Evolutionary conservation across 192 early-diverging fungal genomes (phyloP), one percentile per base, ranked within the genome.

Genomic region (Glomus cerebriforme): DNA sequence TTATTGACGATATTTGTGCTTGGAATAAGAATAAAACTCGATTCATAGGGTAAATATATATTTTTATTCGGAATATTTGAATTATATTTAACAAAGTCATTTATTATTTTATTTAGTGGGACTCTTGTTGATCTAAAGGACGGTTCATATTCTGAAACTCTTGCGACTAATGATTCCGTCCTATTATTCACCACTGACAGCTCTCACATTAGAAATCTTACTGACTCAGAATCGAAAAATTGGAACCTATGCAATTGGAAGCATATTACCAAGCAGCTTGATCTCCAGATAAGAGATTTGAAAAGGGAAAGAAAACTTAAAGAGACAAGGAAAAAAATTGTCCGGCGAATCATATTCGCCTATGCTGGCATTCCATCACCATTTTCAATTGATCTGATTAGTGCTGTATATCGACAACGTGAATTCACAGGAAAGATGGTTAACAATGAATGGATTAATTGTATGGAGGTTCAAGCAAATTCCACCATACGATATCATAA

Each of bases 321-420:
- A 66, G 32, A 37, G 19, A 59, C 84, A 2, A 73, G 72, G 13
- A 49, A 74, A 12, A 67, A 39, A 7, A 81, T 81, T 17, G 26
- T 85, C 8, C 45, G 43, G 3, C 65, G 71, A 15, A 60, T 85
- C 19, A 12, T 82, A 22, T 17, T 80, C 0, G 66, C 79, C 10
- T 91, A 90, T 82, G 76, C 66, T 43, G 83, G 87, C 59, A 83
- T 81, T 58, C 67, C 68, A 24, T 67, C 80, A 12, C 80, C 82
- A 13, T 80, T 88, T 19, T 82, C 83, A 19, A 73, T 88, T 43
- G 87, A 89, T 73, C 68, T 91, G 7, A 80, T 89, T 6, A 69
- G 79, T 64, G 90, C 88, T 32, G 86, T 88, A 12, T 37, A 78
- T 59, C 78, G 88, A 22, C 90, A 91, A 79, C 80, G 85, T 9